These are phyloP conservation scores for Leccinum rimulosum DNA, from an alignment of 768 basidiomycete species.

Conservation along the genomic window DNA sequence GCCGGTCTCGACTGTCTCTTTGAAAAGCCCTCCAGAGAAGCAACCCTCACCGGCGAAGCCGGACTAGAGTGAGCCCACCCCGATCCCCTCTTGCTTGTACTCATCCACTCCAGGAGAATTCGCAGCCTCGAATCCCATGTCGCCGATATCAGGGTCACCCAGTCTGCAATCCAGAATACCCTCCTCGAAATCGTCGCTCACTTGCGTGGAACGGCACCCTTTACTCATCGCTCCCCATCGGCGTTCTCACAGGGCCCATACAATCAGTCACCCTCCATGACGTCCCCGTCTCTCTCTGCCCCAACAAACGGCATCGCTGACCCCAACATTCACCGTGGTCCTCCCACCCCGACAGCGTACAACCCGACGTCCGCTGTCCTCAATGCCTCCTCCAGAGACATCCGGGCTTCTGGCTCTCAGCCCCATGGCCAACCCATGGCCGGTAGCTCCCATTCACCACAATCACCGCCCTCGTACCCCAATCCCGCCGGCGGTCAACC, in stretches of 20 bases:
- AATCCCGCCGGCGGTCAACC: constrained; percentile 34
- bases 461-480: constrained; percentile 41
- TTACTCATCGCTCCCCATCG: constrained; percentile 62
- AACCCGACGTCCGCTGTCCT: constrained; percentile 23
- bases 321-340: constrained; percentile 23
- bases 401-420: constrained; percentile 36
- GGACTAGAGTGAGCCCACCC: constrained; percentile 71
- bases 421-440: constrained; percentile 33
- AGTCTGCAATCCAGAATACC: constrained; percentile 73
- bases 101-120: constrained; percentile 64
- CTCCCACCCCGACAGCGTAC: constrained; percentile 32
- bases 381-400: constrained; percentile 27
- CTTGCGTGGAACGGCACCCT: constrained; percentile 54
- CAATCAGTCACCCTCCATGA: constrained; percentile 66
- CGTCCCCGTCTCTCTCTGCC: constrained; percentile 44
- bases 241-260: constrained; percentile 46
- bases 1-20: constrained; percentile 91
- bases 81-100: not conserved
- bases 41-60: constrained; percentile 84
- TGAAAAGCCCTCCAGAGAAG: constrained; percentile 89
- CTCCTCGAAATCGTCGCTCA: constrained; percentile 79
- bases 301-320: constrained; percentile 35
- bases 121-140: constrained; percentile 86
- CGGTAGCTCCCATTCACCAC: constrained; percentile 44
- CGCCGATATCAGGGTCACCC: constrained; percentile 72